Percentiles rank a stretch among this genome's conserved stretches.
These are phyloP conservation scores for Pichia sp. DNA, from an alignment of 1,139 yeast genomes.

Conservation along the genomic window DNA sequence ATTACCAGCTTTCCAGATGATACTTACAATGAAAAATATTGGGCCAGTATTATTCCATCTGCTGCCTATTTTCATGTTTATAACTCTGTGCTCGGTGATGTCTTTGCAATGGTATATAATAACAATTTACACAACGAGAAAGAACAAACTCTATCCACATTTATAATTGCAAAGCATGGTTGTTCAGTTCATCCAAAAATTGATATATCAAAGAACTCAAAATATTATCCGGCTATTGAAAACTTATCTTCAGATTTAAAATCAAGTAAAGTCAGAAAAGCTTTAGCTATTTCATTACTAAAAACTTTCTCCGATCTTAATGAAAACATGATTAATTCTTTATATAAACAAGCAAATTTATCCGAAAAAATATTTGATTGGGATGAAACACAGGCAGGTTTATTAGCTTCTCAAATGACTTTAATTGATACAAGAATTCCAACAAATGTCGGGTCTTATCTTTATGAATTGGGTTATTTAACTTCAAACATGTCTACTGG, in stretches of 20 bases:
- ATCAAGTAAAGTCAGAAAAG: slow-evolving; percentile 58
- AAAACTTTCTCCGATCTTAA: slow-evolving; percentile 59
- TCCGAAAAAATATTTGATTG: slow-evolving; percentile 34
- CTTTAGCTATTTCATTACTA: slow-evolving; percentile 69
- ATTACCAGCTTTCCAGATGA: slow-evolving; percentile 11
- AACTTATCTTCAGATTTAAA: slow-evolving; percentile 49
- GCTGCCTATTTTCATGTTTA: slow-evolving; percentile 53
- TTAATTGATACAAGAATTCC: slow-evolving; percentile 49
- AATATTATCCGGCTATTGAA: slow-evolving; percentile 74
- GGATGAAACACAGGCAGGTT: slow-evolving; percentile 83
- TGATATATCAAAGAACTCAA: slow-evolving; percentile 54
- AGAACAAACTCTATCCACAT: slow-evolving; percentile 47
- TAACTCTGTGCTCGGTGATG: slow-evolving; percentile 49
- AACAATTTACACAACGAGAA: slow-evolving; percentile 29
- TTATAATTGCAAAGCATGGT: slow-evolving; percentile 67
- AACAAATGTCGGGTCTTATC: slow-evolving; percentile 46
- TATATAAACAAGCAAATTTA: slow-evolving; percentile 25
- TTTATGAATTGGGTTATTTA: slow-evolving; percentile 47
- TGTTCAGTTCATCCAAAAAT: slow-evolving; percentile 54
- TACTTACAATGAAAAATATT: slow-evolving; percentile 28
- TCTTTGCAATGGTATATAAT: slow-evolving; percentile 49
- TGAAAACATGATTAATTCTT: slow-evolving; percentile 19
- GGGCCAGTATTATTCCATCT: slow-evolving; percentile 39
- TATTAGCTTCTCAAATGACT: slow-evolving; percentile 55
- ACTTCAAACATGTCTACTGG: slow-evolving; percentile 38